phyloP scores from a whole-genome alignment of 192 early-diverging fungal genomes.

The Coemansia sp. region DNA sequence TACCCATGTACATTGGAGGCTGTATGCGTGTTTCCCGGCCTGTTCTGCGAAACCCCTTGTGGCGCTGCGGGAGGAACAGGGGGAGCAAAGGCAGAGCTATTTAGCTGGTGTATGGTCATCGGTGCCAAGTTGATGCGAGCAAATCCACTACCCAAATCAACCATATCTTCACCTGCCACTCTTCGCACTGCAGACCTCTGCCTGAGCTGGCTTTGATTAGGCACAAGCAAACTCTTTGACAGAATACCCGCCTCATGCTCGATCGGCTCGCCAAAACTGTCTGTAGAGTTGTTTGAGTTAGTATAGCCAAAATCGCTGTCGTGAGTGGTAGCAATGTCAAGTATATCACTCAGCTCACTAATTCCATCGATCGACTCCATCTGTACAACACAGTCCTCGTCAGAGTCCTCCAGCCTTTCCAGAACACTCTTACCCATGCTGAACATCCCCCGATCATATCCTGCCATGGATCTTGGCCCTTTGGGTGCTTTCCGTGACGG shows the following conservation, averaged over 20 bases:
- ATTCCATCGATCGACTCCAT: constrained; percentile 48
- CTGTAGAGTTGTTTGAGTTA: constrained; percentile 39
- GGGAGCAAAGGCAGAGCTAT: constrained; percentile 2
- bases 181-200: not conserved
- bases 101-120: constrained; percentile 28
- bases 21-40: not conserved
- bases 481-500: not conserved
- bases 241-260: constrained; percentile 41
- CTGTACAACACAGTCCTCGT: constrained; percentile 28
- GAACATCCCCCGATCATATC: not conserved
- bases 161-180: not conserved
- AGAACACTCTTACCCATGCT: not conserved
- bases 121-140: constrained; percentile 12
- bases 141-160: constrained; percentile 9
- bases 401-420: not conserved
- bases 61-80: not conserved
- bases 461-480: not conserved
- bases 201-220: not conserved
- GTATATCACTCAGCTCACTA: constrained; percentile 39
- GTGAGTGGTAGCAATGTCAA: constrained; percentile 22
- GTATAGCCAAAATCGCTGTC: constrained; percentile 40
- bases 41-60: not conserved
- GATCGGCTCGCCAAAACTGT: constrained; percentile 54
- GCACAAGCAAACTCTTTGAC: constrained; percentile 23
- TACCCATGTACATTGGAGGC: not conserved